Evolutionary conservation across 176 grass and related monocot genomes (phyloP), one percentile per base, ranked within the genome.

Genomic region (Oryza coarctata): DNA sequence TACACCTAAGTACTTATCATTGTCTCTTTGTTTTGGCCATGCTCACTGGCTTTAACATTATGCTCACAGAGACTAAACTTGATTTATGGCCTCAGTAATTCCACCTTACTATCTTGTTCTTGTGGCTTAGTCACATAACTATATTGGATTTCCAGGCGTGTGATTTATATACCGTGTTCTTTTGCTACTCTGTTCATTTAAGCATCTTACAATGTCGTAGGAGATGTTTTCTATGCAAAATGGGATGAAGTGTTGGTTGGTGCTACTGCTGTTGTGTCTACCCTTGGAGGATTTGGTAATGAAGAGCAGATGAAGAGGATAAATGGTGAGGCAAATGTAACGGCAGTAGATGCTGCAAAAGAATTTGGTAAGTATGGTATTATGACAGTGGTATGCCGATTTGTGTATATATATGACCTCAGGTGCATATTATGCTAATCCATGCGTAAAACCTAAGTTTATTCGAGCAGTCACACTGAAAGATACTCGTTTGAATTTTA

Each of bases 271-370:
- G 85, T 94, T 77, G 93, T 94, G 60, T 95, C 96, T 44, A 99
- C 96, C 39, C 60, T 99, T 68, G 96, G 93, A 84, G 96, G 96
- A 27, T 92, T 99, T 85, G 96, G 96, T 28, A 99, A 87, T 18
- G 96, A 99, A 58, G 96, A 99, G 74, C 93, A 99, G 41, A 99
- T 99, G 96, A 95, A 99, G 75, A 89, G 75, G 81, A 95, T 95
- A 85, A 93, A 99, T 82, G 93, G 96, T 22, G 93, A 99, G 75
- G 96, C 96, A 68, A 99, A 95, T 90, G 29, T 91, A 62, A 30
- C 92, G 58, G 91, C 96, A 77, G 78, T 95, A 23, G 83, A 93
- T 50, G 87, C 89, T 65, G 89, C 96, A 68, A 95, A 94, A 80
- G 84, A 92, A 79, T 90, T 88, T 75, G 96, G 96, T 95, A 80